These are phyloP conservation scores for Rhytidiadelphus loreus DNA, from an alignment of 225 moss, liverwort and hornwort genomes.

Conservation along the genomic window DNA sequence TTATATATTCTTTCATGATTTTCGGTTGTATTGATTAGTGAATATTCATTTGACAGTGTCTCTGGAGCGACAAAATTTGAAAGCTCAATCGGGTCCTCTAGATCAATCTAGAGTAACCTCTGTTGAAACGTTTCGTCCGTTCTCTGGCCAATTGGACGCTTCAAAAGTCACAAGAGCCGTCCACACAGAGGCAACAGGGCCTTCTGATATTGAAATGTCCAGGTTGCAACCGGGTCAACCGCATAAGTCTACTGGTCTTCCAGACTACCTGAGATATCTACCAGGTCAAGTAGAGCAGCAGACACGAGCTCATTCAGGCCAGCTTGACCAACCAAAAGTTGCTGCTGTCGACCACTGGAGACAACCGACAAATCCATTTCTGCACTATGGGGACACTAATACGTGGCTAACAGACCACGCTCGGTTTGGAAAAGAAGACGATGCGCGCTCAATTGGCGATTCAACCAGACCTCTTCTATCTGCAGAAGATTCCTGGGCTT, in stretches of 20 bases:
- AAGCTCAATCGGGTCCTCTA: conserved; percentile 36
- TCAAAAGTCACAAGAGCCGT: conserved; percentile 28
- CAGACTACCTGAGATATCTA: conserved; percentile 21
- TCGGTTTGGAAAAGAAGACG: conserved; percentile 38
- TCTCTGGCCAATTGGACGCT: conserved; percentile 39
- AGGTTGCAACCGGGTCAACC: conserved; percentile 40
- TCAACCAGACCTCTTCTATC: conserved; percentile 31
- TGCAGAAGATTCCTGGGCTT: conserved; percentile 34
- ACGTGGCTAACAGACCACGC: conserved; percentile 27
- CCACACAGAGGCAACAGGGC: conserved; percentile 10
- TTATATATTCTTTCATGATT: neutral
- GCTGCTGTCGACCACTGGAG: conserved; percentile 19
- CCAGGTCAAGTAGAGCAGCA: conserved; percentile 37
- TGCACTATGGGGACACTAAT: conserved; percentile 28
- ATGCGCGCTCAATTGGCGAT: conserved; percentile 27
- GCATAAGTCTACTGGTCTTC: conserved; percentile 35
- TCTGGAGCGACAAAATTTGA: conserved; percentile 19
- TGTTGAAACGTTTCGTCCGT: conserved; percentile 27
- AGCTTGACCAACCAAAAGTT: conserved; percentile 27
- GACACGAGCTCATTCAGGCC: conserved; percentile 21
- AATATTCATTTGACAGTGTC: conserved; percentile 11
- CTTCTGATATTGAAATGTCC: conserved; percentile 18
- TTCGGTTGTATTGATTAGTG: neutral
- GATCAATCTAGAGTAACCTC: conserved; percentile 19
- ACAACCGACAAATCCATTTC: conserved; percentile 30